Conservation (phyloP, 768 basidiomycete species). For the Sporobolomyces pararoseus region DNA sequence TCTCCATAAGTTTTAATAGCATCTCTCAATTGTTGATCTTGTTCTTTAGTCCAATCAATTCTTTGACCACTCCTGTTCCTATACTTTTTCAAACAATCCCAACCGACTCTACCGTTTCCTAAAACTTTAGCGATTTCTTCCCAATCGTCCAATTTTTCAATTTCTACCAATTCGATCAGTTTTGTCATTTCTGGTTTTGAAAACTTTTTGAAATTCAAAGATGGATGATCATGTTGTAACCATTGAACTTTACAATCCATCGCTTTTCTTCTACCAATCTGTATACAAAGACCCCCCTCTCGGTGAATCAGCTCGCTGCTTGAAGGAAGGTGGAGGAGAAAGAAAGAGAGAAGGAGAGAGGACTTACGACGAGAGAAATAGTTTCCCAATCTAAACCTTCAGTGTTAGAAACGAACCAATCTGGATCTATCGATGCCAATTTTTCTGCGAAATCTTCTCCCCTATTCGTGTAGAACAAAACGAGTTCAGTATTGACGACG, state of each 20-base stretch:
- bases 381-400: conserved; percentile 31
- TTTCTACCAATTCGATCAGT: conserved; percentile 13
- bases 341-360: background rate
- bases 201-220: conserved; percentile 17
- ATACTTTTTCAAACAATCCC: conserved; percentile 23
- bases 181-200: conserved; percentile 15
- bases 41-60: conserved; percentile 17
- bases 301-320: background rate
- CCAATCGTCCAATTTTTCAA: conserved; percentile 17
- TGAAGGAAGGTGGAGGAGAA: background rate
- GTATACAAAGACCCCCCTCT: background rate
- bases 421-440: background rate
- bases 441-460: conserved; percentile 7
- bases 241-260: conserved; percentile 37
- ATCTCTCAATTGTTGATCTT: conserved; percentile 20
- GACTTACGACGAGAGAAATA: conserved; percentile 19
- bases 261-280: conserved; percentile 27
- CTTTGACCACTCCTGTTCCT: background rate
- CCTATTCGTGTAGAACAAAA: background rate
- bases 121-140: conserved; percentile 19
- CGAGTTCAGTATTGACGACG: background rate
- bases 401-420: conserved; percentile 13
- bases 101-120: conserved; percentile 14
- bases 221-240: conserved; percentile 34
- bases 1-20: conserved; percentile 30